Conservation (phyloP, 495 filamentous ascomycete genomes). For the Penicillium parvum region DNA sequence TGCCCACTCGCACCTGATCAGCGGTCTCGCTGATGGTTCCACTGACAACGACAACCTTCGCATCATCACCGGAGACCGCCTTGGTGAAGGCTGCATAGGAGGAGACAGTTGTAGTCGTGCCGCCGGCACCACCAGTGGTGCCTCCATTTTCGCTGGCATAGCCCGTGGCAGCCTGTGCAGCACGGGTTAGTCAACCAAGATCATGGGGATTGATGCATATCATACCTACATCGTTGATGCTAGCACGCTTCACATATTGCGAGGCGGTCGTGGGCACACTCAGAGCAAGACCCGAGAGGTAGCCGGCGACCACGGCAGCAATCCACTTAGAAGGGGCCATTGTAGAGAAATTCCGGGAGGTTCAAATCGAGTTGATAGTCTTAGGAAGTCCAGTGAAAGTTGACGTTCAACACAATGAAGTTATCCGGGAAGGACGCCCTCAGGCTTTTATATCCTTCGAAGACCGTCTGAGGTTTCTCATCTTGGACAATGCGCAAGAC, state of each 20-base stretch:
- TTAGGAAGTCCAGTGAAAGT: background rate
- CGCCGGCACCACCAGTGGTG: slow-evolving; percentile 58
- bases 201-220: background rate
- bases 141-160: slow-evolving; percentile 46
- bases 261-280: slow-evolving; percentile 27
- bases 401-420: no score
- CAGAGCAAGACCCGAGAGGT: slow-evolving; percentile 26
- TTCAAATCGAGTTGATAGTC: slow-evolving; percentile 21
- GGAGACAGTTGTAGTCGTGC: slow-evolving; percentile 55
- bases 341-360: slow-evolving; percentile 5
- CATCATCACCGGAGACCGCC: slow-evolving; percentile 41
- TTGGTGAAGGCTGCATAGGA: slow-evolving; percentile 49
- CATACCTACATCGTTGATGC: slow-evolving; percentile 23
- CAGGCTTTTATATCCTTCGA: background rate
- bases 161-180: slow-evolving; percentile 25
- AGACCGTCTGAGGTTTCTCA: background rate
- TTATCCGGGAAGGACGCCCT: background rate
- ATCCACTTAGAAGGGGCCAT: slow-evolving; percentile 30
- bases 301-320: slow-evolving; percentile 21
- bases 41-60: slow-evolving; percentile 46
- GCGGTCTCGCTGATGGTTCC: slow-evolving; percentile 42
- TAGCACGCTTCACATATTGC: slow-evolving; percentile 25
- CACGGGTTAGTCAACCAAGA: background rate
- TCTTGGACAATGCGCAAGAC: no score
- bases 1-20: slow-evolving; percentile 43